Conservation (phyloP, 1,284 basidiomycete species). For the Trichosporon ovoides region DNA sequence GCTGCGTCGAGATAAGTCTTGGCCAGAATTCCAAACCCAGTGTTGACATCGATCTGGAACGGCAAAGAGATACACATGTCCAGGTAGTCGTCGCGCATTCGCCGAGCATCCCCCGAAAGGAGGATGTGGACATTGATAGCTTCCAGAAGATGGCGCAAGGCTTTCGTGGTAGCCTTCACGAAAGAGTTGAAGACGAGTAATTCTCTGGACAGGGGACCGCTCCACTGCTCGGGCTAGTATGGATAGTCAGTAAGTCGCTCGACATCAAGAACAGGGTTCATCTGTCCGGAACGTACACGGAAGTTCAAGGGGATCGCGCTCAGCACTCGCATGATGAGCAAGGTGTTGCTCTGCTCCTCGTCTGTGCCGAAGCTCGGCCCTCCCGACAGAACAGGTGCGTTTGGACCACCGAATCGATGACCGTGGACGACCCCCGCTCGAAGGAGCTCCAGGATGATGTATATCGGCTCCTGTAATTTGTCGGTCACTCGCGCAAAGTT, state of each 20-base stretch:
- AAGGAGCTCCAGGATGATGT: conserved; percentile 85
- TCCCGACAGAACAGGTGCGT: conserved; percentile 69
- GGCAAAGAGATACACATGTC: conserved; percentile 81
- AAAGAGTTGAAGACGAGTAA: conserved; percentile 98
- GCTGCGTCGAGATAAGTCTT: conserved; percentile 94
- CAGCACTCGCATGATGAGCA: conserved; percentile 92
- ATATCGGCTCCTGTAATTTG: conserved; percentile 96
- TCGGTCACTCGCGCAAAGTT: conserved; percentile 78
- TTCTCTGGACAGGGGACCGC: conserved; percentile 90
- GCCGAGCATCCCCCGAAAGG: conserved; percentile 75
- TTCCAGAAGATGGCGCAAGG: conserved; percentile 83
- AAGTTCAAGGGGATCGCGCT: conserved; percentile 89
- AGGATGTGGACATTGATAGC: conserved; percentile 88
- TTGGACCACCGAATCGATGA: conserved; percentile 71
- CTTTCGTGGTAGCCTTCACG: conserved; percentile 79
- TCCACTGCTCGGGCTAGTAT: conserved; percentile 72
- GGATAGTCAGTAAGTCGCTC: conserved; percentile 5
- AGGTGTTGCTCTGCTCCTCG: conserved; percentile 83
- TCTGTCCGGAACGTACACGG: conserved; percentile 58
- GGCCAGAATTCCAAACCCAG: conserved; percentile 92
- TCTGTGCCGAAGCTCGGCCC: conserved; percentile 89
- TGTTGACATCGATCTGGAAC: conserved; percentile 95
- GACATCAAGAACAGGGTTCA: background rate
- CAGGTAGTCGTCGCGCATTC: conserved; percentile 81
- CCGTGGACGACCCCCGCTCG: conserved; percentile 93